A percentile compares a stretch with the other conserved stretches of the same genome.
phyloP scores from a whole-genome alignment of 164 flowering plant genomes.

The Macadamia integrifolia region DNA sequence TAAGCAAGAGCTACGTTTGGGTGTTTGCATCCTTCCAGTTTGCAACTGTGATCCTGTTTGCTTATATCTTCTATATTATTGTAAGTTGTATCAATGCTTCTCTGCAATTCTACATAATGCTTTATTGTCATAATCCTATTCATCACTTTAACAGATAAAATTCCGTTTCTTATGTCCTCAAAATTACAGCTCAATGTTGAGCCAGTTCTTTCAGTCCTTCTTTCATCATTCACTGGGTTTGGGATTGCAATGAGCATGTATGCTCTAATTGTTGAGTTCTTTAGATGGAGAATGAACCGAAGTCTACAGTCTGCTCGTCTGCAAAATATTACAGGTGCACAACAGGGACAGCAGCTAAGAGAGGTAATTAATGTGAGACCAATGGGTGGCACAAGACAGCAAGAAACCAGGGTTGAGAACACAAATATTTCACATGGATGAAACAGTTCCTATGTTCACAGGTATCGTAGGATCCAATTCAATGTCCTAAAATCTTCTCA shows the following conservation, averaged over 20 bases:
- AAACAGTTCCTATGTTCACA: neutral
- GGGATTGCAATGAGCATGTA: constrained; percentile 73
- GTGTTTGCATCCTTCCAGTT: constrained; percentile 85
- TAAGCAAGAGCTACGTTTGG: constrained; percentile 76
- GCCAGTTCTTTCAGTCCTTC: constrained; percentile 62
- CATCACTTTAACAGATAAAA: neutral
- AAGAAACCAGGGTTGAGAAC: constrained; percentile 9
- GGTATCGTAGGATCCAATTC: neutral
- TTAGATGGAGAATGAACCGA: constrained; percentile 56
- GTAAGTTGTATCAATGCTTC: constrained; percentile 37
- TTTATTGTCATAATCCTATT: neutral
- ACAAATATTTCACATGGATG: neutral
- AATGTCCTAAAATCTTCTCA: neutral
- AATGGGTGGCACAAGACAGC: constrained; percentile 6
- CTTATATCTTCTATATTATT: constrained; percentile 66
- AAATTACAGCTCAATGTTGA: constrained; percentile 62
- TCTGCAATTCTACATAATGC: constrained; percentile 1
- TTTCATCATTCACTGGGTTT: constrained; percentile 80
- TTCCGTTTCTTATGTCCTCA: neutral
- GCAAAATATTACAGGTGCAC: constrained; percentile 23
- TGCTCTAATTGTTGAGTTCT: constrained; percentile 62
- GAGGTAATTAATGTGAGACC: constrained; percentile 9
- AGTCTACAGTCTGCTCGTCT: constrained; percentile 22
- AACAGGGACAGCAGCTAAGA: constrained; percentile 21
- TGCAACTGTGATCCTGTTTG: constrained; percentile 69